These are phyloP conservation scores for Oryza officinalis DNA, from an alignment of 176 grass and related monocot species.

Conservation along the genomic window DNA sequence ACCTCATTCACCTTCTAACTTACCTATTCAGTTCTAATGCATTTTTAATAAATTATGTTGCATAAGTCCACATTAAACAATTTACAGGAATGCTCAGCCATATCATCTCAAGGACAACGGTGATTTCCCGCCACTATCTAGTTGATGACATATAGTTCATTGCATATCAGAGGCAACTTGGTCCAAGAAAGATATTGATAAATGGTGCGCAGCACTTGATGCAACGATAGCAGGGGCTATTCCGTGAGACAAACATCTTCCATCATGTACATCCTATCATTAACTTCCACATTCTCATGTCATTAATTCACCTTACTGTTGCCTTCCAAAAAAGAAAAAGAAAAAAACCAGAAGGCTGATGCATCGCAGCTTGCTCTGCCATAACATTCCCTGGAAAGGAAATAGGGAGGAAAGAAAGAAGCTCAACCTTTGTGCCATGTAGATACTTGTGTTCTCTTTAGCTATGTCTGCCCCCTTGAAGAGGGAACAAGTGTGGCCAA, in stretches of 20 bases:
- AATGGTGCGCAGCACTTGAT: background rate
- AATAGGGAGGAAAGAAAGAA: background rate
- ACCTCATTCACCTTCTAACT: slow-evolving; percentile 10
- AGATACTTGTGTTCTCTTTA: background rate
- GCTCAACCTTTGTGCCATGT: slow-evolving; percentile 6
- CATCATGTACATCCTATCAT: slow-evolving; percentile 25
- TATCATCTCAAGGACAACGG: slow-evolving; percentile 81
- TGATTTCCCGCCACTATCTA: slow-evolving; percentile 83
- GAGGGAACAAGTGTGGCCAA: background rate
- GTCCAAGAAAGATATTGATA: slow-evolving; percentile 27
- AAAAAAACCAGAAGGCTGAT: background rate
- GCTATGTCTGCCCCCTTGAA: too few relatives aligned
- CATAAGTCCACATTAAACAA: slow-evolving; percentile 1
- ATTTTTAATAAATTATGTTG: slow-evolving; percentile 19
- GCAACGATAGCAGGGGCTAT: background rate
- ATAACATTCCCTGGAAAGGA: background rate
- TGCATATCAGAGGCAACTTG: background rate
- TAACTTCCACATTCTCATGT: slow-evolving; percentile 9
- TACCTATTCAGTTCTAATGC: slow-evolving; percentile 7
- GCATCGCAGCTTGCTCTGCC: background rate
- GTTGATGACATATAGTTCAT: slow-evolving; percentile 40
- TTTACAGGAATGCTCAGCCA: slow-evolving; percentile 53
- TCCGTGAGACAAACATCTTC: slow-evolving; percentile 13
- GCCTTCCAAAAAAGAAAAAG: background rate
- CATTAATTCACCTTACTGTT: background rate